These are phyloP conservation scores for Volvox reticuliferus DNA, from an alignment of 139 green algal genomes.

Conservation along the genomic window DNA sequence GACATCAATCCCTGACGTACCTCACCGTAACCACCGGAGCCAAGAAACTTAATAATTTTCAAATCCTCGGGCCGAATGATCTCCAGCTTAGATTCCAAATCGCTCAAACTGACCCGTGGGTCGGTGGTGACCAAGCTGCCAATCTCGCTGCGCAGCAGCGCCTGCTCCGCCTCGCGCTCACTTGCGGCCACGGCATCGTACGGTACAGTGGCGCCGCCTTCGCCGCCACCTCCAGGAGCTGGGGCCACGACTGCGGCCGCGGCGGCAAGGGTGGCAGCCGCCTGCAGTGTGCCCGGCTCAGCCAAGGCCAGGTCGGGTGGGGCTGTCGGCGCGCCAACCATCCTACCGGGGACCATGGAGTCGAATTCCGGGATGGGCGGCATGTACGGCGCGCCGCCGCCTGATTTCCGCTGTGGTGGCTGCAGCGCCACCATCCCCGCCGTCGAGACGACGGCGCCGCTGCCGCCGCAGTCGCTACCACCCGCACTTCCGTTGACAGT, in stretches of 20 bases:
- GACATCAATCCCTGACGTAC: constrained; percentile 16
- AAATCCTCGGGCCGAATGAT: constrained; percentile 76
- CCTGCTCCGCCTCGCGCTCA: constrained; percentile 58
- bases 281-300: neutral
- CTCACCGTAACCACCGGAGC: constrained; percentile 80
- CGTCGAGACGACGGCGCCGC: neutral
- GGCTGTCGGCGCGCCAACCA: neutral
- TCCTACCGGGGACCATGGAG: neutral
- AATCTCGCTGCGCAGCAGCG: constrained; percentile 39
- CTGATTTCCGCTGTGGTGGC: neutral
- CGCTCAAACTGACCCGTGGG: constrained; percentile 50
- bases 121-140: constrained; percentile 6
- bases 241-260: neutral
- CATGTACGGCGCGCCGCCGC: neutral
- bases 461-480: neutral
- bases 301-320: neutral
- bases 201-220: neutral
- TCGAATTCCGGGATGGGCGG: neutral
- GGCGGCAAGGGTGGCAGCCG: neutral
- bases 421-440: neutral
- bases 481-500: neutral
- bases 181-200: constrained; percentile 5
- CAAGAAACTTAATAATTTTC: constrained; percentile 77
- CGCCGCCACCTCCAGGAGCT: no score
- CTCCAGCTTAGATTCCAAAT: constrained; percentile 75